Evolutionary conservation across 768 basidiomycete species (phyloP).

Genomic region (Pisolithus albus): DNA sequence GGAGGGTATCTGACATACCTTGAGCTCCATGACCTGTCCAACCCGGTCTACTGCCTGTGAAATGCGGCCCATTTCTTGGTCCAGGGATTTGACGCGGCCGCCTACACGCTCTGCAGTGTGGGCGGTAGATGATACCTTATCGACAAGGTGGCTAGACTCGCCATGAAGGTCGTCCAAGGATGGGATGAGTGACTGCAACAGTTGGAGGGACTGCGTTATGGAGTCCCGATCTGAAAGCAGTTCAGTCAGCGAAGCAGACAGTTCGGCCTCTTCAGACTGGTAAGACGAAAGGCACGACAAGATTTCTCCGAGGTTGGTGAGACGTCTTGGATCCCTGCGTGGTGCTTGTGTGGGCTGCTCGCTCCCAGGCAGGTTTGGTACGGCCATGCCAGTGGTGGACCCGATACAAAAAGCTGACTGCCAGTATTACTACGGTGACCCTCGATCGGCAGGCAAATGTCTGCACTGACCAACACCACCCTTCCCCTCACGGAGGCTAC

Average conservation of each 20-base stretch:
- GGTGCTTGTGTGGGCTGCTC: slow-evolving; percentile 1
- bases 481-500: slow-evolving; percentile 71
- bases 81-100: slow-evolving; percentile 81
- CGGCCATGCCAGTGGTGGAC: slow-evolving; percentile 7
- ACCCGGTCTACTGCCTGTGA: slow-evolving; percentile 88
- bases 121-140: slow-evolving; percentile 64
- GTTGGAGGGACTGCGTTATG: slow-evolving; percentile 52
- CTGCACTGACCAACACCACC: slow-evolving; percentile 51
- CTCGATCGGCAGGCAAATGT: slow-evolving; percentile 23
- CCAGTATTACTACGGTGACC: neutral
- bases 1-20: slow-evolving; percentile 43
- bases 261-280: slow-evolving; percentile 69
- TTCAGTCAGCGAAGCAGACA: slow-evolving; percentile 65
- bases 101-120: slow-evolving; percentile 83
- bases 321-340: slow-evolving; percentile 26
- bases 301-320: slow-evolving; percentile 63
- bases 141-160: slow-evolving; percentile 49
- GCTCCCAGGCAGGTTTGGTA: slow-evolving; percentile 3
- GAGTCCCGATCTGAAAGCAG: slow-evolving; percentile 66
- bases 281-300: slow-evolving; percentile 67
- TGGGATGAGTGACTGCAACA: slow-evolving; percentile 54
- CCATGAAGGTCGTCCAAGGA: slow-evolving; percentile 53
- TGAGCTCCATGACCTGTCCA: slow-evolving; percentile 90
- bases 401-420: neutral
- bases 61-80: slow-evolving; percentile 90